Conservation (phyloP, 805 yeast genomes). For the Zygoascus tannicola region DNA sequence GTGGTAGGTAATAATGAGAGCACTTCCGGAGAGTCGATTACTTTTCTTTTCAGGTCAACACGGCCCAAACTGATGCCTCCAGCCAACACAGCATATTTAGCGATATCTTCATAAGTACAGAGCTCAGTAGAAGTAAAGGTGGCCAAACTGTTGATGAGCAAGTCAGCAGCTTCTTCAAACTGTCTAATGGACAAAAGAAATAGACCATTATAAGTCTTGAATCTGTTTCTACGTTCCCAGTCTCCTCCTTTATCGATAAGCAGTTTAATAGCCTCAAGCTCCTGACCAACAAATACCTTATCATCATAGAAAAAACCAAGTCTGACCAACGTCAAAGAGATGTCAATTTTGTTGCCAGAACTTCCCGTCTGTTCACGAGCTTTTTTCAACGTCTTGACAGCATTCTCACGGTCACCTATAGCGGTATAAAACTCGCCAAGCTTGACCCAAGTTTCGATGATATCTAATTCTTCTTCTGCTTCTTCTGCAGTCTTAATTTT, state of each 20-base stretch:
- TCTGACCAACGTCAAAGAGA: constrained; percentile 70
- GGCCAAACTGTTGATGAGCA: constrained; percentile 83
- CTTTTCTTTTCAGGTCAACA: constrained; percentile 70
- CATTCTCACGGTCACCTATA: constrained; percentile 72
- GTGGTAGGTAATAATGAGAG: constrained; percentile 68
- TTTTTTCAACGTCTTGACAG: constrained; percentile 54
- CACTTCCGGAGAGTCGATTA: constrained; percentile 91
- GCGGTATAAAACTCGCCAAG: constrained; percentile 82
- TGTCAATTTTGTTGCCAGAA: constrained; percentile 84
- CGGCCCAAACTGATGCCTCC: constrained; percentile 79
- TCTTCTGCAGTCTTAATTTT: constrained; percentile 45
- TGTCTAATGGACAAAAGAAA: constrained; percentile 77
- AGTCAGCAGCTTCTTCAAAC: constrained; percentile 73
- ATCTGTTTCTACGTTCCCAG: constrained; percentile 96
- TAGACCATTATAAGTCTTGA: constrained; percentile 83
- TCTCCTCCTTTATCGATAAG: constrained; percentile 96
- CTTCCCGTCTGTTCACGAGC: constrained; percentile 75
- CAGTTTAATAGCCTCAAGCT: constrained; percentile 60
- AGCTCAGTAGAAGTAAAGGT: constrained; percentile 92
- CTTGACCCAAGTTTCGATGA: constrained; percentile 63
- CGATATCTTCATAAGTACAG: constrained; percentile 81
- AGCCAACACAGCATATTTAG: constrained; percentile 77
- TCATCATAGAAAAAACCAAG: constrained; percentile 87
- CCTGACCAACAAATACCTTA: constrained; percentile 54
- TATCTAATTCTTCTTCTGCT: constrained; percentile 81